phyloP scores from a whole-genome alignment of 495 filamentous ascomycete genomes.

The Aspergillus sparsus region DNA sequence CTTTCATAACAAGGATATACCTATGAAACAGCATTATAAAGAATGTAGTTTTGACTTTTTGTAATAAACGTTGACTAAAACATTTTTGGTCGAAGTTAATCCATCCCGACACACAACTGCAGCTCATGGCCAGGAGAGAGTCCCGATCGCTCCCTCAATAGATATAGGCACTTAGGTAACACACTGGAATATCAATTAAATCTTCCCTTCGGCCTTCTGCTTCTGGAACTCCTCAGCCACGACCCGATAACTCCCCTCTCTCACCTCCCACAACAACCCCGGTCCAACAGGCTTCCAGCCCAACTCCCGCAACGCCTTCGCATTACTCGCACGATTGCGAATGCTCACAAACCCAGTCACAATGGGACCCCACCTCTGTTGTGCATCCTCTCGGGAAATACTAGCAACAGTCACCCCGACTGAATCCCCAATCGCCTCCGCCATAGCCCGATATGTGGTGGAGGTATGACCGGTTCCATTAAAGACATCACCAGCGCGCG shows the following conservation, averaged over 20 bases:
- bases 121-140: too few relatives aligned
- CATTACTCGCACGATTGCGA: constrained; percentile 44
- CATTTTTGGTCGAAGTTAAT: too few relatives aligned
- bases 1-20: too few relatives aligned
- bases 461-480: constrained; percentile 46
- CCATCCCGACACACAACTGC: too few relatives aligned
- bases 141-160: too few relatives aligned
- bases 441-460: constrained; percentile 42
- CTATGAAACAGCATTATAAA: too few relatives aligned
- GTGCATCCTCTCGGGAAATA: constrained; percentile 33
- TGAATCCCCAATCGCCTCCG: constrained; percentile 36
- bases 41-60: too few relatives aligned
- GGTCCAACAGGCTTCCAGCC: constrained; percentile 39
- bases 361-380: constrained; percentile 35
- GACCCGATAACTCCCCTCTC: constrained; percentile 28
- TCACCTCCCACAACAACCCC: constrained; percentile 41
- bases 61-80: too few relatives aligned
- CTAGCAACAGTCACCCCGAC: constrained; percentile 34
- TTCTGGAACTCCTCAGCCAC: constrained; percentile 19
- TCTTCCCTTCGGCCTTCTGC: constrained; percentile 4
- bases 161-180: too few relatives aligned
- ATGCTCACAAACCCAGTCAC: constrained; percentile 23
- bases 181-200: neutral
- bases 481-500: constrained; percentile 36
- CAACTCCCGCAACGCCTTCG: constrained; percentile 41